These are phyloP conservation scores for Spergularia azorica DNA, from an alignment of 179 eudicot genomes.

Conservation along the genomic window DNA sequence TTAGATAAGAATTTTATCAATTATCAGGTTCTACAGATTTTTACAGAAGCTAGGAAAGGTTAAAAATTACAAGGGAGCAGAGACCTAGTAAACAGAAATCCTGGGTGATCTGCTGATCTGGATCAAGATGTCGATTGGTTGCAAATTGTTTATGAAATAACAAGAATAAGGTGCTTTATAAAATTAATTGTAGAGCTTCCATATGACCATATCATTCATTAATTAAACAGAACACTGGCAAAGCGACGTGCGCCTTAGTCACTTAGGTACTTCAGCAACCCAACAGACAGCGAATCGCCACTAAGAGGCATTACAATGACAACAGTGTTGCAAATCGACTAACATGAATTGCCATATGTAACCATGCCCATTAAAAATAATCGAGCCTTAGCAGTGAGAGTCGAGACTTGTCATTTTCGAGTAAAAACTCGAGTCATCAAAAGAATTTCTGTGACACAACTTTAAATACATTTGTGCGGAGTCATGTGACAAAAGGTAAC, in stretches of 20 bases:
- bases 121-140: constrained; percentile 2
- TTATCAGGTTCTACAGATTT: too few relatives aligned
- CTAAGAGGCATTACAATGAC: neutral
- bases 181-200: neutral
- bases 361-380: neutral
- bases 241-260: neutral
- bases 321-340: too few relatives aligned
- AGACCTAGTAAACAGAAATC: neutral
- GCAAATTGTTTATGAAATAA: constrained; percentile 2
- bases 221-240: neutral
- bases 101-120: constrained; percentile 6
- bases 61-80: neutral
- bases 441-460: neutral
- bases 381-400: too few relatives aligned
- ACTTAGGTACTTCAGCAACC: neutral
- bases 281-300: neutral
- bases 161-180: constrained; percentile 3
- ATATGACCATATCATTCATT: constrained; percentile 8
- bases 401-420: neutral
- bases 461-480: neutral
- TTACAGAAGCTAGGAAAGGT: too few relatives aligned
- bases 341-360: neutral
- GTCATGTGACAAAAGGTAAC: neutral
- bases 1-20: too few relatives aligned
- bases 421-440: neutral